Percentiles rank a stretch among this genome's conserved stretches.
phyloP scores from a whole-genome alignment of 2,329 filamentous ascomycete genomes.

The Penicillium verrucosum region DNA sequence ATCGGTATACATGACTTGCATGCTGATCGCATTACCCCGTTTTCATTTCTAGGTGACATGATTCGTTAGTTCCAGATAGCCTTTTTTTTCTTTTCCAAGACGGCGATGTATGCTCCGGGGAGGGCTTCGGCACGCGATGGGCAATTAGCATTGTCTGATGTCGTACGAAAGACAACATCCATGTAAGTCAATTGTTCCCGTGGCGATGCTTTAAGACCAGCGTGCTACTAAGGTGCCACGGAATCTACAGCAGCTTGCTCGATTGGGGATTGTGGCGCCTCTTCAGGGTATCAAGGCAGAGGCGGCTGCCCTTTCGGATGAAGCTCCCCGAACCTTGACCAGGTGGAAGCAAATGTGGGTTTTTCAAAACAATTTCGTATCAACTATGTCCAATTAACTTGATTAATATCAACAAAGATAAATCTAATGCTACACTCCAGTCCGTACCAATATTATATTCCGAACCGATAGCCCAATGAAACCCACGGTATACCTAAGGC shows the following conservation, averaged over 20 bases:
- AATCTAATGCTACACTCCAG: neutral
- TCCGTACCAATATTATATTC: neutral
- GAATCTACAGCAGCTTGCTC: neutral
- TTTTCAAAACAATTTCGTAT: neutral
- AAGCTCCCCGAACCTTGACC: neutral
- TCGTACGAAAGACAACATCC: neutral
- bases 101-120: neutral
- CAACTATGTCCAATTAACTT: neutral
- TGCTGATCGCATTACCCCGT: neutral
- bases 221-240: neutral
- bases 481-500: neutral
- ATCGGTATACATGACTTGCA: slow-evolving; percentile 7
- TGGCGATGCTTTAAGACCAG: neutral
- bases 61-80: neutral
- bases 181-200: neutral
- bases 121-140: neutral
- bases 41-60: neutral
- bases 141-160: neutral
- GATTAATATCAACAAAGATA: neutral
- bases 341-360: neutral
- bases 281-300: neutral
- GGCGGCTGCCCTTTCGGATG: neutral
- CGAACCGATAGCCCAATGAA: neutral
- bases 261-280: neutral
- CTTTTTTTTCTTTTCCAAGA: neutral